Evolutionary conservation across 441 rosid species (phyloP).

Genomic region (Isatis lusitanica): DNA sequence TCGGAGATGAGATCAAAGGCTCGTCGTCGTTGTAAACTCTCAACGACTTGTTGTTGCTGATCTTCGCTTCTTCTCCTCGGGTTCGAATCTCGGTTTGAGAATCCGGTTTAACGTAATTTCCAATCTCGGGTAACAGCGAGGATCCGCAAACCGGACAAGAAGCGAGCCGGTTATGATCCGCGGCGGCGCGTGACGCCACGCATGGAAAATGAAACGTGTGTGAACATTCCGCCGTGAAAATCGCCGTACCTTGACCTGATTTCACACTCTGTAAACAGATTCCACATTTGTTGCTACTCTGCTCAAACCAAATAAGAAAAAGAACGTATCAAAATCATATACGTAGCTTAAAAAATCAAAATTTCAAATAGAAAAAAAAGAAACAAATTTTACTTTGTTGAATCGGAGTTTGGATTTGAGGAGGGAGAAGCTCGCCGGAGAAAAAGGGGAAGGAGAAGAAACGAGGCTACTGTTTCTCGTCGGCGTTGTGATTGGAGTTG

Average conservation of each 20-base stretch:
- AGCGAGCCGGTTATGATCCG: slow-evolving; percentile 33
- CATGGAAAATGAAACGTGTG: slow-evolving; percentile 84
- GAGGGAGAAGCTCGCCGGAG: slow-evolving; percentile 71
- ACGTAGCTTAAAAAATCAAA: not conserved
- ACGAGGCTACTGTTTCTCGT: slow-evolving; percentile 33
- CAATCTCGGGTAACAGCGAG: slow-evolving; percentile 43
- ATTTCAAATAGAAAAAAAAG: not conserved
- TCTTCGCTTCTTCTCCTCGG: slow-evolving; percentile 10
- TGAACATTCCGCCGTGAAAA: slow-evolving; percentile 84
- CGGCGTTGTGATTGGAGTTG: slow-evolving; percentile 18
- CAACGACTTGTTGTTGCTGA: slow-evolving; percentile 42
- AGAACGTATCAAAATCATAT: not conserved
- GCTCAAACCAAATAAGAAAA: not conserved
- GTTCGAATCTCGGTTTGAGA: slow-evolving; percentile 22
- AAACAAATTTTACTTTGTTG: slow-evolving; percentile 47
- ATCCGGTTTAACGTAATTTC: slow-evolving; percentile 16
- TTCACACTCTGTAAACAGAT: slow-evolving; percentile 65
- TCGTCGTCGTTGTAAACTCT: slow-evolving; percentile 85
- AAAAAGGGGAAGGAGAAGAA: slow-evolving; percentile 42
- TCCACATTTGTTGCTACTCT: slow-evolving; percentile 59
- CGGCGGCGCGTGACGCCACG: slow-evolving; percentile 48
- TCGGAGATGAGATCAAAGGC: slow-evolving; percentile 54
- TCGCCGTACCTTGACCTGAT: slow-evolving; percentile 75
- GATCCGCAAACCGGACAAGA: slow-evolving; percentile 69
- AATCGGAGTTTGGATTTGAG: slow-evolving; percentile 67